phyloP scores from a whole-genome alignment of 169 alveolate species.

The Perkinsus olseni region DNA sequence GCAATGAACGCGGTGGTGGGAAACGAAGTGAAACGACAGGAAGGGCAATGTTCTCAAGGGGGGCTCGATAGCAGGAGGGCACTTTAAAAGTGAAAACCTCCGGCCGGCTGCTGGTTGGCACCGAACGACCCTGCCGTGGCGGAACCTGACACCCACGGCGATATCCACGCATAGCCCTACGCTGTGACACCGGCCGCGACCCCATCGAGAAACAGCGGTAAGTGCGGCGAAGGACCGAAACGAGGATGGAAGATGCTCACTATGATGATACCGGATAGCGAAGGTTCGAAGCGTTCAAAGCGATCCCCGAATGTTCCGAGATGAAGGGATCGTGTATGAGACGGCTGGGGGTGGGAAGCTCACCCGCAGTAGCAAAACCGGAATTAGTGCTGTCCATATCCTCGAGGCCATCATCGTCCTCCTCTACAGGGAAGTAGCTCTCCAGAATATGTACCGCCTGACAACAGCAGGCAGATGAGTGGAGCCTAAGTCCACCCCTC shows the following conservation, averaged over 20 bases:
- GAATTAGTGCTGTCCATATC: background rate
- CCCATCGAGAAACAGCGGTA: too few relatives aligned
- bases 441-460: background rate
- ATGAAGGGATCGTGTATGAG: too few relatives aligned
- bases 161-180: too few relatives aligned
- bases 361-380: background rate
- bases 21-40: background rate
- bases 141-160: too few relatives aligned
- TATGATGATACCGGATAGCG: too few relatives aligned
- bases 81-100: background rate
- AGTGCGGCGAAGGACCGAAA: too few relatives aligned
- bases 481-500: background rate
- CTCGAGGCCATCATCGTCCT: background rate
- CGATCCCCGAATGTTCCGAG: too few relatives aligned
- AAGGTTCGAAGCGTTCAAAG: too few relatives aligned
- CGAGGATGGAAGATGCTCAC: too few relatives aligned
- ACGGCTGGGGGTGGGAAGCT: background rate
- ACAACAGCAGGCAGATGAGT: background rate
- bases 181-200: too few relatives aligned
- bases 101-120: background rate
- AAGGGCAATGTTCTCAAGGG: background rate
- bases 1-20: background rate
- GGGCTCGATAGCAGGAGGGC: background rate
- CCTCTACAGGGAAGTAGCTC: constrained; percentile 6
- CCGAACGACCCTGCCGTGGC: too few relatives aligned